Percentiles rank a stretch among this genome's conserved stretches.
These are phyloP conservation scores for Lactifluus pinguis DNA, from an alignment of 768 basidiomycete species.

Conservation along the genomic window DNA sequence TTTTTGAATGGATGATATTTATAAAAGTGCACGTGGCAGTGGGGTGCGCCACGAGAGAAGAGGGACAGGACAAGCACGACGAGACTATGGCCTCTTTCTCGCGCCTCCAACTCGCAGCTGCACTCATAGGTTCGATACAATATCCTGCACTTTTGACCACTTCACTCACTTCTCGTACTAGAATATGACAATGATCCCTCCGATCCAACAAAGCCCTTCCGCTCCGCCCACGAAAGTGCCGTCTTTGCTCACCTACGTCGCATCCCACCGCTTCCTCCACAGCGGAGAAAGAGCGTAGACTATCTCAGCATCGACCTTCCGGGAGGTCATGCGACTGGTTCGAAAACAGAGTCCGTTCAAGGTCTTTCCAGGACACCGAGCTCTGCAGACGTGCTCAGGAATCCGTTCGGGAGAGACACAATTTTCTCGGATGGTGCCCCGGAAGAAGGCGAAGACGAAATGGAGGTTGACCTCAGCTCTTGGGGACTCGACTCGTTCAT, in stretches of 20 bases:
- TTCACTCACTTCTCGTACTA: conserved; percentile 25
- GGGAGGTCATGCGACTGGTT: conserved; percentile 38
- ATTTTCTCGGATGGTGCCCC: conserved; percentile 43
- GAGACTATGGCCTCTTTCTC: conserved; percentile 47
- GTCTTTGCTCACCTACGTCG: conserved; percentile 75
- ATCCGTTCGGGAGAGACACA: conserved; percentile 66
- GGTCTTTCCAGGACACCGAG: conserved; percentile 42
- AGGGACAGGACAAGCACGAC: no score
- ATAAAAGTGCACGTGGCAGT: conserved; percentile 5
- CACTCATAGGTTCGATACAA: conserved; percentile 57
- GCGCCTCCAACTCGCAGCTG: conserved; percentile 79
- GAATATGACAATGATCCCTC: conserved; percentile 86
- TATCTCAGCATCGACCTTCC: conserved; percentile 61
- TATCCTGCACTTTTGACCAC: neutral
- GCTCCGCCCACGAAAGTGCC: conserved; percentile 73
- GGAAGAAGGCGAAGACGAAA: conserved; percentile 41
- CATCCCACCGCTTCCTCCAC: conserved; percentile 39
- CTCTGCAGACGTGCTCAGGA: conserved; percentile 57
- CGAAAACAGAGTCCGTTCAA: conserved; percentile 34
- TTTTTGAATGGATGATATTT: no score
- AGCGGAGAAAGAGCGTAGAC: conserved; percentile 46
- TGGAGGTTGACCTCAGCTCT: conserved; percentile 74
- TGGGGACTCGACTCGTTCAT: conserved; percentile 80
- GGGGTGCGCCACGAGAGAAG: no score
- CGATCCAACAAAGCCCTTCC: conserved; percentile 51